Conservation (phyloP, 139 green algal genomes). For the Chlamydomonas sphaeroides region DNA sequence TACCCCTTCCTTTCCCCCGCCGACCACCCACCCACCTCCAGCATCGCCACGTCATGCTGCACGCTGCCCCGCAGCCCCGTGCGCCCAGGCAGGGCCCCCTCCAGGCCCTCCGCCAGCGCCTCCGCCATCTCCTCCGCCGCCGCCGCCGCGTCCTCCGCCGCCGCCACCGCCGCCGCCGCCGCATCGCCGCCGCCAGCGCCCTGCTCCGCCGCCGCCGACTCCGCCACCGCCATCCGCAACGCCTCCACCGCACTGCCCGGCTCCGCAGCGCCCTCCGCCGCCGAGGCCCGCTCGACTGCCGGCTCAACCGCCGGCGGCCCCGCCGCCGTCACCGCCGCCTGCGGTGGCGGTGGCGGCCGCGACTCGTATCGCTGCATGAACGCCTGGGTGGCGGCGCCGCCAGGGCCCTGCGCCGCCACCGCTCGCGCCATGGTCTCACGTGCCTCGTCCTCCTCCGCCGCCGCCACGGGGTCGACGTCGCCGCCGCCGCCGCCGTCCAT, state of each 20-base stretch:
- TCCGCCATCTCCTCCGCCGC: not conserved
- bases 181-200: too few species aligned
- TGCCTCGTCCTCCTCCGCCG: conserved; percentile 7
- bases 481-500: too few species aligned
- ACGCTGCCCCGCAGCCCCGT: not conserved
- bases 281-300: not conserved
- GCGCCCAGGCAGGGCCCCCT: not conserved
- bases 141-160: too few species aligned
- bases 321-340: too few species aligned
- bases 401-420: conserved; percentile 18
- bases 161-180: not conserved
- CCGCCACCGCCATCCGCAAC: not conserved
- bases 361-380: conserved; percentile 26
- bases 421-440: conserved; percentile 1
- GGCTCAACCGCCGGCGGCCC: not conserved
- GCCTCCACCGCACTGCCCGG: conserved; percentile 8
- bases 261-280: not conserved
- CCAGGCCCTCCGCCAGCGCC: conserved; percentile 12
- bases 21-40: too few species aligned
- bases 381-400: conserved; percentile 1
- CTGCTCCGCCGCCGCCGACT: not conserved
- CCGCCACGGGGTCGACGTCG: not conserved
- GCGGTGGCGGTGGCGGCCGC: not conserved
- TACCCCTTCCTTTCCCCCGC: too few species aligned
- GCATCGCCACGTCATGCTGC: not conserved